Base-by-base conservation (phyloP, 805 yeast species). In the Yamadazyma laniorum region DNA sequence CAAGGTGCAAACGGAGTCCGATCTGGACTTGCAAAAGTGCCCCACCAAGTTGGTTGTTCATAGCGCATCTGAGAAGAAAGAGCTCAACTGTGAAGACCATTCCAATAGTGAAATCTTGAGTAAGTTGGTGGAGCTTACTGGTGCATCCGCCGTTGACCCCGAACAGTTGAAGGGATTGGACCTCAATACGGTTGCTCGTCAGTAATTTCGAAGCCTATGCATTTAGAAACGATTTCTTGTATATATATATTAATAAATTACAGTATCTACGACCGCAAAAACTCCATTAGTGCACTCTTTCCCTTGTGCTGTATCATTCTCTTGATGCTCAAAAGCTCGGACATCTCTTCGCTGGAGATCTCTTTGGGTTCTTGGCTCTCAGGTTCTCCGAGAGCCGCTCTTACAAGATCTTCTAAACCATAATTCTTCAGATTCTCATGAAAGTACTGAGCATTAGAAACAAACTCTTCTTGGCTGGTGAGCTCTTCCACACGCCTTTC, bases 291-390 rank as follows among this genome's bases (percentile, higher is more conserved):
- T 33, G 75, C 73, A 4, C 79, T 86, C 48, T 75, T 74, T 1
- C 95, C 95, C 57, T 85, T 89, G 29, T 75, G 43, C 45, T 77
- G 72, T 58, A 90, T 72, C 35, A 90, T 61, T 49, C 68, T 64
- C 51, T 78, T 81, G 30, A 89, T 74, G 17, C 76, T 64, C 25
- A 66, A 43, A 18, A 85, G 64, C 35, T 80, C 80, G 3, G 61
- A 53, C 1, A 75, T 28, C 47, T 83, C 90, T 8, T 29, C 17
- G 12, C 18, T 22, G n/a, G 37, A 27, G 21, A 34, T 27, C 5
- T 8, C 14, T 6, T n/a, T 12, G 23, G 35, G 28, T 6, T 5
- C 6, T 22, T 4, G 3, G 19, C 12, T 27, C 14, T 29, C 21
- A 21, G 22, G 18, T 8, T 6, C 45, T 40, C 58, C 45, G 6